Evolutionary conservation across 805 yeast species (phyloP), one percentile per base, ranked within the genome.

Genomic region (Ascoidea tarda): DNA sequence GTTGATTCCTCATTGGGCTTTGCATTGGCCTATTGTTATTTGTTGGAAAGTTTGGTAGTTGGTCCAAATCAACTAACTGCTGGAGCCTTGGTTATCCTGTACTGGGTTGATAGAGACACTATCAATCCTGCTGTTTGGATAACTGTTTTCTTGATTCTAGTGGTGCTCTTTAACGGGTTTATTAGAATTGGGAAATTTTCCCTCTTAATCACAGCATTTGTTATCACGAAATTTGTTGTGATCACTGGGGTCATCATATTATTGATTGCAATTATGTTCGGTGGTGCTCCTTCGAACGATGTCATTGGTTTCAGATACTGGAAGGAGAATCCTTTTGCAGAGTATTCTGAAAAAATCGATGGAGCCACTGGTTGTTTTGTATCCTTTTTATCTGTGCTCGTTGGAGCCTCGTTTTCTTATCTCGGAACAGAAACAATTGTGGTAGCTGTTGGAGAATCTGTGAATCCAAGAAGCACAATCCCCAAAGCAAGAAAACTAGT

Each of bases 1-100:
- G 66, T 81, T 52, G 83, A 80, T 58, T 73, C 74, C 12, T 76
- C 82, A 5, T 74, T 78, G 70, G 86, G 84, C 33, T 81, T 78
- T 60, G 82, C 84, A 6, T 69, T 73, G 63, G 82, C 81, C 54
- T 75, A 79, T 74, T 78, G 75, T 60, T 78, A 78, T 59, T 73
- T 73, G 54, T 65, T 77, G 60, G 74, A 74, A 59, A 75, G 80
- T 78, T 57, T 77, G 32, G 74, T 76, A 45, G 70, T 74, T 33
- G 61, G 77, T 42, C 81, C 81, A 4, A 59, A 73, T 53, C 81
- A 77, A 59, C 67, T 77, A 52, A 73, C 75, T 54, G 77, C 80
- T 21, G 79, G 81, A 1, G 67, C 80, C 5, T 69, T 77, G 62
- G 75, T 81, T 0, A 76, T 77, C 51, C 70, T 70, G 50, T 77